Conservation (phyloP, 1,139 yeast genomes). For the Yamadazyma kanchanaburiensis region DNA sequence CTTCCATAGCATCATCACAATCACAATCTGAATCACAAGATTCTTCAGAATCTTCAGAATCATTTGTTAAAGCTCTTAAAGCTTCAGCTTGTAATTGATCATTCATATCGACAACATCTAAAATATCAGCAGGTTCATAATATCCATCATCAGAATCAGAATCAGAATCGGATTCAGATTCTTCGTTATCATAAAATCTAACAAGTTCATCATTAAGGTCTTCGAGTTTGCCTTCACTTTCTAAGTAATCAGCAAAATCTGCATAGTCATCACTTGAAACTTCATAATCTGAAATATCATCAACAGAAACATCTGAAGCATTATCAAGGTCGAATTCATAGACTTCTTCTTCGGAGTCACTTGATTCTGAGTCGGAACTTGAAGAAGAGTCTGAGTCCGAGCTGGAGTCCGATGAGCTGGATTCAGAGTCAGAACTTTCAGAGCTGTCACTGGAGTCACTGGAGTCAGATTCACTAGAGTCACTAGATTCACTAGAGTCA, state of each 20-base stretch:
- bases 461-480: slow-evolving; percentile 8
- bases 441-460: slow-evolving; percentile 4
- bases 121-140: slow-evolving; percentile 29
- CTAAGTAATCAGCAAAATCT: slow-evolving; percentile 32
- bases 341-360: slow-evolving; percentile 12
- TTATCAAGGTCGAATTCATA: background rate
- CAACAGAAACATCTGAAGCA: slow-evolving; percentile 8
- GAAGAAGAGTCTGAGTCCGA: slow-evolving; percentile 2
- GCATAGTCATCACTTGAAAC: slow-evolving; percentile 37
- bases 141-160: slow-evolving; percentile 4
- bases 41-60: slow-evolving; percentile 2
- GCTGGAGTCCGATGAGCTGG: slow-evolving; percentile 10
- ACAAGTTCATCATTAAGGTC: slow-evolving; percentile 42
- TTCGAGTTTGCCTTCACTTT: slow-evolving; percentile 31
- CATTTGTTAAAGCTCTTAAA: slow-evolving; percentile 10
- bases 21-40: slow-evolving; percentile 14
- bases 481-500: background rate
- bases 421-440: slow-evolving; percentile 7
- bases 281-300: slow-evolving; percentile 40
- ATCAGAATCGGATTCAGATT: slow-evolving; percentile 4
- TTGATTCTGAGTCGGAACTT: slow-evolving; percentile 9
- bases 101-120: slow-evolving; percentile 32
- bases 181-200: slow-evolving; percentile 30
- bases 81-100: slow-evolving; percentile 37
- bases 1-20: slow-evolving; percentile 6